phyloP scores from a whole-genome alignment of 768 basidiomycete genomes.

The Dentipellis sp. region DNA sequence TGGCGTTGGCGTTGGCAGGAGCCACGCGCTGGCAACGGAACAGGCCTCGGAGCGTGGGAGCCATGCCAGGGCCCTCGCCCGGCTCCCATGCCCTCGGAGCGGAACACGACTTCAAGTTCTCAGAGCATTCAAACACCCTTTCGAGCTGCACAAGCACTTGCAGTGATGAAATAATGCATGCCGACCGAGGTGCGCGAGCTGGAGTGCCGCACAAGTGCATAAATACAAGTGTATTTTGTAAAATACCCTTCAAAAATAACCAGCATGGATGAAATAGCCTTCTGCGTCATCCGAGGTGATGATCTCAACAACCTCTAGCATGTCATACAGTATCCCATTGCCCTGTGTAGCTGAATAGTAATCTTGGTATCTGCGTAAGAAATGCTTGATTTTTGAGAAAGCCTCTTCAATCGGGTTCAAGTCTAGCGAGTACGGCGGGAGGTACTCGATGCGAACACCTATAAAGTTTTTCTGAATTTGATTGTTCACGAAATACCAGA shows the following conservation, averaged over 20 bases:
- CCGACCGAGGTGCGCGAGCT: too few relatives aligned
- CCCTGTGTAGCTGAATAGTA: slow-evolving; percentile 1
- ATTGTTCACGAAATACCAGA: background rate
- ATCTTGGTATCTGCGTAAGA: slow-evolving; percentile 17
- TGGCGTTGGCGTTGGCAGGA: too few relatives aligned
- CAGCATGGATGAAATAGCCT: slow-evolving; percentile 25
- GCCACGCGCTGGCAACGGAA: too few relatives aligned
- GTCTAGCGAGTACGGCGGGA: slow-evolving; percentile 32
- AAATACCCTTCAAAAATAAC: slow-evolving; percentile 13
- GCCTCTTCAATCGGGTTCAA: slow-evolving; percentile 32
- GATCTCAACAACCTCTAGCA: slow-evolving; percentile 20
- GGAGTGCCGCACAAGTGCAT: too few relatives aligned
- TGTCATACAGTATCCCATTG: slow-evolving; percentile 17
- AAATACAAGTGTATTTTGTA: background rate
- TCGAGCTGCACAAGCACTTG: too few relatives aligned
- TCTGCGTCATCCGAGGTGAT: slow-evolving; percentile 20
- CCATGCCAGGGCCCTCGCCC: too few relatives aligned
- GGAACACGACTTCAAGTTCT: too few relatives aligned
- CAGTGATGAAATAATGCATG: too few relatives aligned
- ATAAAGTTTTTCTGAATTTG: background rate
- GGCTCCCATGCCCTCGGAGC: too few relatives aligned
- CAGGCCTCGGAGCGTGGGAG: too few relatives aligned
- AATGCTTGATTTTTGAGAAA: slow-evolving; percentile 27
- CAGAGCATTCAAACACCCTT: too few relatives aligned
- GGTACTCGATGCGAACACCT: slow-evolving; percentile 22